Conservation (phyloP, 163 green algal species). For the Chloromonas sp. region DNA sequence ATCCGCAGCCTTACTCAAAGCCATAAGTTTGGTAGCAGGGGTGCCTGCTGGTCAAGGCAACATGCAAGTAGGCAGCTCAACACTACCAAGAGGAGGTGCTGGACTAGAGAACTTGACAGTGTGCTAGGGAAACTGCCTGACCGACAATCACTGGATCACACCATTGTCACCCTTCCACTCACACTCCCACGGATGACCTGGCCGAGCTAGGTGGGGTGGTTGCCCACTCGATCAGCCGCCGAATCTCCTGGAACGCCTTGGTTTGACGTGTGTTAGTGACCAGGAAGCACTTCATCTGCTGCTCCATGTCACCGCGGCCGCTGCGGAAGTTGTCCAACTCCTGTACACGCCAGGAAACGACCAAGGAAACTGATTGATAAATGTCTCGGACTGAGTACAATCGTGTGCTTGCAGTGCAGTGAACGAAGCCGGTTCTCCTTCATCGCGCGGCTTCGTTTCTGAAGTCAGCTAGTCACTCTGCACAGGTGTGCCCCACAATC, state of each 20-base stretch:
- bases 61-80: neutral
- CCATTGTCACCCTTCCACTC: neutral
- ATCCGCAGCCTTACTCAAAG: neutral
- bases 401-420: too few relatives aligned
- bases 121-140: neutral
- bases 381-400: too few relatives aligned
- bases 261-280: slow-evolving; percentile 14
- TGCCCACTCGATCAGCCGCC: slow-evolving; percentile 19
- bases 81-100: neutral
- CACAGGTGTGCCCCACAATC: too few relatives aligned
- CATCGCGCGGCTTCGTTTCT: too few relatives aligned
- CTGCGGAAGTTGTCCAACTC: neutral
- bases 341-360: neutral
- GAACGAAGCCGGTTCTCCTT: too few relatives aligned
- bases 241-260: slow-evolving; percentile 15
- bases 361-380: too few relatives aligned
- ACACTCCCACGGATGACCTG: slow-evolving; percentile 3
- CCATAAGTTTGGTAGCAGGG: too few relatives aligned
- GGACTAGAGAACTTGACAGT: neutral
- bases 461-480: too few relatives aligned
- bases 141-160: too few relatives aligned
- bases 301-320: slow-evolving; percentile 8
- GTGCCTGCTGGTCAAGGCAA: too few relatives aligned
- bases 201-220: slow-evolving; percentile 13
- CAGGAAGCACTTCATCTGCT: slow-evolving; percentile 16